Conservation (phyloP, 148 eudicot genomes). For the Talinum fruticosum region DNA sequence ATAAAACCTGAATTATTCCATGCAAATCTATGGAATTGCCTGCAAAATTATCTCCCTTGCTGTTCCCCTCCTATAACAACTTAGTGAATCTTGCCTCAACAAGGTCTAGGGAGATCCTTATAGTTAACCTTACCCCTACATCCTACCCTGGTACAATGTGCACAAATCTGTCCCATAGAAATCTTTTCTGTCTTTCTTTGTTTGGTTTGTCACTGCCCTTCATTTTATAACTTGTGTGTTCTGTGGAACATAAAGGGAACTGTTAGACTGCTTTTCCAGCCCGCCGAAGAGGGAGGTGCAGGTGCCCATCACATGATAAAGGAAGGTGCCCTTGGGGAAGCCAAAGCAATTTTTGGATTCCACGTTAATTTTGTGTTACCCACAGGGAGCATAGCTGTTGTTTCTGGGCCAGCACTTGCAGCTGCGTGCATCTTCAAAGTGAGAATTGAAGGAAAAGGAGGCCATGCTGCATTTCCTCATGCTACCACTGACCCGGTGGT, state of each 20-base stretch:
- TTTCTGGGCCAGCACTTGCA: constrained; percentile 61
- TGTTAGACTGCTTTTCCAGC: constrained; percentile 82
- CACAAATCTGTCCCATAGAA: neutral
- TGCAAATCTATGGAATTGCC: too few relatives aligned
- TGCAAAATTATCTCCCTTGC: too few relatives aligned
- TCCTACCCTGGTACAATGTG: too few relatives aligned
- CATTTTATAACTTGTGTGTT: too few relatives aligned
- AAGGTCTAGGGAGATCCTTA: too few relatives aligned
- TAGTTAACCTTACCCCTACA: too few relatives aligned
- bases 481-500: constrained; percentile 54
- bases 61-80: too few relatives aligned
- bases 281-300: constrained; percentile 93
- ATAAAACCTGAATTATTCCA: too few relatives aligned
- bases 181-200: too few relatives aligned
- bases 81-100: too few relatives aligned
- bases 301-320: constrained; percentile 83
- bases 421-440: constrained; percentile 62
- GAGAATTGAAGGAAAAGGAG: constrained; percentile 71
- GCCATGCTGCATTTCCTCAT: constrained; percentile 77
- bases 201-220: too few relatives aligned
- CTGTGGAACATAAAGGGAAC: constrained; percentile 63
- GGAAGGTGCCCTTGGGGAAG: constrained; percentile 78
- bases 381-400: constrained; percentile 61
- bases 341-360: constrained; percentile 81
- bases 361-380: constrained; percentile 48